Evolutionary conservation across 306 rosid genomes (phyloP).

Genomic region (Astragalus glycyphyllos): DNA sequence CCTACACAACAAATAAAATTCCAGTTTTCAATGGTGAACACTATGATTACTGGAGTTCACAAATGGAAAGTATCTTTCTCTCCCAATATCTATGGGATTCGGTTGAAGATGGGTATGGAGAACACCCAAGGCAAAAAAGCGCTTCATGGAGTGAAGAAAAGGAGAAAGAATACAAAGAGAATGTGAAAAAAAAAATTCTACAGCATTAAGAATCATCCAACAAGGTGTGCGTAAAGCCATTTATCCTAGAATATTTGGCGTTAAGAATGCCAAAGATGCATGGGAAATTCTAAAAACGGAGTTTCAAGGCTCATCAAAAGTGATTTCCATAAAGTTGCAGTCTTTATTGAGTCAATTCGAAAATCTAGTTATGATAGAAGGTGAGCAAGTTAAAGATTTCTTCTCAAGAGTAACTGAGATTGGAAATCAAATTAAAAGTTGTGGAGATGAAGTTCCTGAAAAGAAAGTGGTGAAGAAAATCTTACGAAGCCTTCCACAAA

Average conservation of each 20-base stretch:
- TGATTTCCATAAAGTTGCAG: too few species aligned
- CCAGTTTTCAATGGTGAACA: not conserved
- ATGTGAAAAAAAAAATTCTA: not conserved
- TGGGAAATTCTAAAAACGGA: too few species aligned
- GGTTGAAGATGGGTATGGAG: not conserved
- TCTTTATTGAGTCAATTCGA: too few species aligned
- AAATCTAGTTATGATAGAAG: too few species aligned
- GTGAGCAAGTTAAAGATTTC: too few species aligned
- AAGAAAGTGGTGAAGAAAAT: too few species aligned
- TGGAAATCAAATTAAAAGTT: too few species aligned
- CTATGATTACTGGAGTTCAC: not conserved
- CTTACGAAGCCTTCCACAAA: too few species aligned
- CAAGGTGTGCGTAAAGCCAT: constrained; percentile 4
- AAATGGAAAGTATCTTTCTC: not conserved
- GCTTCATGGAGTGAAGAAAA: not conserved
- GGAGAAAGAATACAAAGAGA: not conserved
- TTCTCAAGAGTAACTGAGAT: too few species aligned
- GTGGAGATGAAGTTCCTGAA: too few species aligned
- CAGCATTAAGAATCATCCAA: not conserved
- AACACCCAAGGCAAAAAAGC: not conserved
- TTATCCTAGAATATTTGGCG: not conserved
- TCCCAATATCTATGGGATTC: not conserved
- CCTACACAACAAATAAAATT: not conserved
- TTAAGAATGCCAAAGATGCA: too few species aligned
- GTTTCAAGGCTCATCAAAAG: too few species aligned